phyloP scores from a whole-genome alignment of 495 filamentous ascomycete species.

The Tuber aestivum region DNA sequence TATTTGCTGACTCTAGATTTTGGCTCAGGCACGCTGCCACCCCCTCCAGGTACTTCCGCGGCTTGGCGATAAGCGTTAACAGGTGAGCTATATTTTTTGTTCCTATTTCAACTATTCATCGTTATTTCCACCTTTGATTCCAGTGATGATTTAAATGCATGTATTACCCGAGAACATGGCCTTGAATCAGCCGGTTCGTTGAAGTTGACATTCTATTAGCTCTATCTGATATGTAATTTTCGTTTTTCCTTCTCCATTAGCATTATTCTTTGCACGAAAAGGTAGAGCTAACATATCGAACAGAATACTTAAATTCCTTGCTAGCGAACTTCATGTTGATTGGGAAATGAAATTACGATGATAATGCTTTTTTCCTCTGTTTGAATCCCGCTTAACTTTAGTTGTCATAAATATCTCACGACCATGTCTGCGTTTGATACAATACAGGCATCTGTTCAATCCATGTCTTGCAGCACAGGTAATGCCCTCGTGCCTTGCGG shows the following conservation, averaged over 20 bases:
- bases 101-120: background rate
- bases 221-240: conserved; percentile 1
- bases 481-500: background rate
- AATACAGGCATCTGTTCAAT: background rate
- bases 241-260: background rate
- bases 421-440: background rate
- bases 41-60: background rate
- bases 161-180: conserved; percentile 37
- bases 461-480: background rate
- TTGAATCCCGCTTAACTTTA: background rate
- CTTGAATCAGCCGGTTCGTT: conserved; percentile 33
- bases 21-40: conserved; percentile 7
- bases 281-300: background rate
- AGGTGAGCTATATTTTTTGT: conserved; percentile 11
- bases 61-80: background rate
- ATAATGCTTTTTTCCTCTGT: background rate
- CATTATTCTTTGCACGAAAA: background rate
- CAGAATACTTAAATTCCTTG: background rate
- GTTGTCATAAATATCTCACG: background rate
- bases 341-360: background rate
- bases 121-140: conserved; percentile 13
- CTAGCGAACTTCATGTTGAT: background rate
- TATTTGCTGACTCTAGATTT: background rate
- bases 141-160: conserved; percentile 38
- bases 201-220: conserved; percentile 22